Evolutionary conservation across 257 asterid genomes (phyloP).

Genomic region (Jacaranda copaia): DNA sequence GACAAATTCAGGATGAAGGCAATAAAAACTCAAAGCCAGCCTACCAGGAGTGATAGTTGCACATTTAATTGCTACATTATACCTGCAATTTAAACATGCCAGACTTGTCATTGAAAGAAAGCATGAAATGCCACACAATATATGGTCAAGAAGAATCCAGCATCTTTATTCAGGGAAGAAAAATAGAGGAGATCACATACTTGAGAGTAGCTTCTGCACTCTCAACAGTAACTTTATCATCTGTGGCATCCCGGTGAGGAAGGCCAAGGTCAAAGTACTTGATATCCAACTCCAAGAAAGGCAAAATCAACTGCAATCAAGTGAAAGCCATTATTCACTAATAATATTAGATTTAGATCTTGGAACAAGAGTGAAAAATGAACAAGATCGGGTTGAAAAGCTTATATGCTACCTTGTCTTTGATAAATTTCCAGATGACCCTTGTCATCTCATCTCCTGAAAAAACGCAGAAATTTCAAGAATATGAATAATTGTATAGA

Average conservation of each 20-base stretch:
- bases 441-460: slow-evolving; percentile 99
- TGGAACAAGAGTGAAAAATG: not conserved
- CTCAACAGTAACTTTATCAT: slow-evolving; percentile 95
- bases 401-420: slow-evolving; percentile 73
- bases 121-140: not conserved
- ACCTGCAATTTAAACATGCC: slow-evolving; percentile 57
- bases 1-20: slow-evolving; percentile 3
- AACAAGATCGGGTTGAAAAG: slow-evolving; percentile 16
- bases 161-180: not conserved
- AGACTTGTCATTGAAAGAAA: slow-evolving; percentile 21
- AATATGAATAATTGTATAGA: slow-evolving; percentile 8
- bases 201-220: slow-evolving; percentile 99
- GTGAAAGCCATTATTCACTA: slow-evolving; percentile 29
- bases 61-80: slow-evolving; percentile 97
- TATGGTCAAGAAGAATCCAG: not conserved
- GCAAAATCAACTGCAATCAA: slow-evolving; percentile 77
- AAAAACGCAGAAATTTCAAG: slow-evolving; percentile 23
- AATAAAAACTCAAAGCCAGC: slow-evolving; percentile 11
- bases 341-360: slow-evolving; percentile 13
- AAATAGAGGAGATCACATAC: slow-evolving; percentile 51
- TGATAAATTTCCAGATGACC: slow-evolving; percentile 91
- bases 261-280: slow-evolving; percentile 98
- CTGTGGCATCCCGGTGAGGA: slow-evolving; percentile 93
- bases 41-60: slow-evolving; percentile 99
- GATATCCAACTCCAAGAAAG: slow-evolving; percentile 94